Percentiles rank a stretch among this genome's conserved stretches.
Conservation (phyloP, 371 early-diverging fungal genomes). For the Mucor mucedo region DNA sequence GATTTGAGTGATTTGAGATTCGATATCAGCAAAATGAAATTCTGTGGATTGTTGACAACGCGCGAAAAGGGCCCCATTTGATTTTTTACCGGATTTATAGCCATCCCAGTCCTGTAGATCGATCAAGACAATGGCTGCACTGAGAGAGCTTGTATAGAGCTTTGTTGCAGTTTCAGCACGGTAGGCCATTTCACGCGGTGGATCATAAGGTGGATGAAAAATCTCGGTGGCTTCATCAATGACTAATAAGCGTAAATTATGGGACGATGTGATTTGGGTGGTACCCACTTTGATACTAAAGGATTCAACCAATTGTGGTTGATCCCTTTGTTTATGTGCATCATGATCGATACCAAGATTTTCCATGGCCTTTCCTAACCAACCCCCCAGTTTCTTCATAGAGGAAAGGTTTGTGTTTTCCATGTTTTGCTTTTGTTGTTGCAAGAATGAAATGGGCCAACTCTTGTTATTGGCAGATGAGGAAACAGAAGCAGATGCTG, state of each 20-base stretch:
- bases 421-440: slow-evolving; percentile 67
- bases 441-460: slow-evolving; percentile 73
- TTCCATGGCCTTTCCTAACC: slow-evolving; percentile 78
- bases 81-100: slow-evolving; percentile 64
- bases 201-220: slow-evolving; percentile 56
- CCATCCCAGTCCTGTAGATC: slow-evolving; percentile 64
- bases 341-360: slow-evolving; percentile 70
- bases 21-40: slow-evolving; percentile 77
- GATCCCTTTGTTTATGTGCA: slow-evolving; percentile 21
- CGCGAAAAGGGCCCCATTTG: slow-evolving; percentile 71
- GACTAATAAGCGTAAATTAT: slow-evolving; percentile 69
- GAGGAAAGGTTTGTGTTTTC: slow-evolving; percentile 63
- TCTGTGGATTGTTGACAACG: slow-evolving; percentile 75
- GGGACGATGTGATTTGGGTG: slow-evolving; percentile 72
- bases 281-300: slow-evolving; percentile 78
- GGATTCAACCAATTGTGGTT: slow-evolving; percentile 67
- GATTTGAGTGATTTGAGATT: slow-evolving; percentile 63
- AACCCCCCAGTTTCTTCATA: slow-evolving; percentile 67
- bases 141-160: slow-evolving; percentile 69
- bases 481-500: not conserved
- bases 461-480: slow-evolving; percentile 24
- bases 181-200: slow-evolving; percentile 62
- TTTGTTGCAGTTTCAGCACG: slow-evolving; percentile 75
- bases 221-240: slow-evolving; percentile 55
- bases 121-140: slow-evolving; percentile 68